A percentile compares a stretch with the other conserved stretches of the same genome.
Evolutionary conservation across 257 asterid genomes (phyloP).

Genomic region (Solanum chilense): DNA sequence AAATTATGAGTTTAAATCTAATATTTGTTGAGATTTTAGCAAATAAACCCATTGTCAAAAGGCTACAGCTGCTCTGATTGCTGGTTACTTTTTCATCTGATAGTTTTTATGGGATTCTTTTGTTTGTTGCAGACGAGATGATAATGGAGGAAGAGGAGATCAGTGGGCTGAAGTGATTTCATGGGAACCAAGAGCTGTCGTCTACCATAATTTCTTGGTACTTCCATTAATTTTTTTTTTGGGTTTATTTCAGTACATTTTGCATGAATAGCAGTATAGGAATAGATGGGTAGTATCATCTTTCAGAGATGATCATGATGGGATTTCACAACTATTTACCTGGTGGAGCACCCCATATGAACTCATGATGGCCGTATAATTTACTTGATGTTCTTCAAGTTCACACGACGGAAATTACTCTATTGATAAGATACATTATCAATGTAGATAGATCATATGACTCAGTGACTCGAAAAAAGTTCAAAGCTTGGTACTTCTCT

Average conservation of each 20-base stretch:
- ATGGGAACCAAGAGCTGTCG: slow-evolving; percentile 93
- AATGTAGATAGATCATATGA: background rate
- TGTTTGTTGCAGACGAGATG: slow-evolving; percentile 35
- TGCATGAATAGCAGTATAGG: background rate
- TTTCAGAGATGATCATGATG: background rate
- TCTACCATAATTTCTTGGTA: slow-evolving; percentile 87
- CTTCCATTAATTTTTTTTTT: background rate
- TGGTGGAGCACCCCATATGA: background rate
- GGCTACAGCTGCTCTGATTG: background rate
- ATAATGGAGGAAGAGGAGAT: slow-evolving; percentile 38
- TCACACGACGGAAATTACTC: background rate
- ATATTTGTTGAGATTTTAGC: background rate
- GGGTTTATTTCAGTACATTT: background rate
- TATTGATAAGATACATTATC: background rate
- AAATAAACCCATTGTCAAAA: background rate
- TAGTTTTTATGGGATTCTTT: background rate
- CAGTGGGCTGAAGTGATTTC: slow-evolving; percentile 91
- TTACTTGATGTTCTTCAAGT: background rate
- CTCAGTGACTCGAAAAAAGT: background rate
- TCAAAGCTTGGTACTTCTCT: background rate
- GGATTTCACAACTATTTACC: background rate
- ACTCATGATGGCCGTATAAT: background rate
- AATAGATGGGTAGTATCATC: background rate
- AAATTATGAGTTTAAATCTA: background rate
- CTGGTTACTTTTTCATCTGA: background rate